A percentile compares a stretch with the other conserved stretches of the same genome.
Conservation (phyloP, 352 stramenopile genomes). For the Phytophthora brassicae region DNA sequence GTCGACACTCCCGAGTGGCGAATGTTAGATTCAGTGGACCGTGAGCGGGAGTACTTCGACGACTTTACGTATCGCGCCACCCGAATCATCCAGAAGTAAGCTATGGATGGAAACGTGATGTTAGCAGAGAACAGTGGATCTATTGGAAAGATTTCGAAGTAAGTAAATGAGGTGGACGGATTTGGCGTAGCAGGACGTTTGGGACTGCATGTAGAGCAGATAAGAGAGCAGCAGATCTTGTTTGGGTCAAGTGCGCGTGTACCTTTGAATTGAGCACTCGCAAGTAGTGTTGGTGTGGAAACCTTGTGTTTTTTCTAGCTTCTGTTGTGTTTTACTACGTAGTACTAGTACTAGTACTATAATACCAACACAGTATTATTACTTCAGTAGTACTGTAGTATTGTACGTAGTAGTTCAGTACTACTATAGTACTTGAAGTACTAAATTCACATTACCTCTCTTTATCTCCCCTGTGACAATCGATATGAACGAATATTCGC, state of each 20-base stretch:
- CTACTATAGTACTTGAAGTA: too few relatives aligned
- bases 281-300: slow-evolving; percentile 4
- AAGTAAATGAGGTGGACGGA: slow-evolving; percentile 20
- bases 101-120: neutral
- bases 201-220: slow-evolving; percentile 28
- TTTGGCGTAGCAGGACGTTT: slow-evolving; percentile 9
- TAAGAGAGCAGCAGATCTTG: slow-evolving; percentile 19
- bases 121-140: too few relatives aligned
- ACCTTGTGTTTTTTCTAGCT: too few relatives aligned
- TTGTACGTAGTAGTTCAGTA: too few relatives aligned
- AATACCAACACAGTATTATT: too few relatives aligned
- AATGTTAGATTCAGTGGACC: slow-evolving; percentile 88
- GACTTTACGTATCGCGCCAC: slow-evolving; percentile 86
- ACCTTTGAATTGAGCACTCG: slow-evolving; percentile 33
- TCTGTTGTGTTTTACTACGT: neutral
- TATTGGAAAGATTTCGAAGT: too few relatives aligned
- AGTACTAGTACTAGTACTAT: neutral
- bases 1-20: slow-evolving; percentile 89
- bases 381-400: too few relatives aligned
- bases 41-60: slow-evolving; percentile 81
- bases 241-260: slow-evolving; percentile 12
- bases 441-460: too few relatives aligned
- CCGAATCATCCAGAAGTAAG: slow-evolving; percentile 72
- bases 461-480: too few relatives aligned
- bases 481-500: too few relatives aligned